Evolutionary conservation across 371 early-diverging fungal species (phyloP).

Genomic region (Dinochytrium kinnereticum): DNA sequence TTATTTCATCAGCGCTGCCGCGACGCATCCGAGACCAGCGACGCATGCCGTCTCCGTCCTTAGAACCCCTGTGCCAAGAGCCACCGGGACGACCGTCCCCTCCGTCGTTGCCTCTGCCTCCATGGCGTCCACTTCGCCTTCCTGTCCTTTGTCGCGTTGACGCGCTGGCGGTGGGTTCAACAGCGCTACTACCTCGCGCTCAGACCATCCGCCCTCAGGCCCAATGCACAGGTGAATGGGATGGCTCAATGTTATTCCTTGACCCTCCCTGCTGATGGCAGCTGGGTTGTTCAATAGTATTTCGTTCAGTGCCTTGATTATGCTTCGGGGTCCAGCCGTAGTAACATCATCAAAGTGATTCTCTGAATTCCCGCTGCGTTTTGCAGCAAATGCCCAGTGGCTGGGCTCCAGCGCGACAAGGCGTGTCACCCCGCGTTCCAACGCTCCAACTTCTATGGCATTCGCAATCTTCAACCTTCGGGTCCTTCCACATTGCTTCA

Average conservation of each 20-base stretch:
- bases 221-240: neutral
- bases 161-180: too few species aligned
- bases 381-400: neutral
- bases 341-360: too few species aligned
- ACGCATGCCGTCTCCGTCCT: neutral
- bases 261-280: neutral
- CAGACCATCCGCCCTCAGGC: conserved; percentile 5
- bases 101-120: neutral
- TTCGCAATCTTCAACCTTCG: neutral
- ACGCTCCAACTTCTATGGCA: neutral
- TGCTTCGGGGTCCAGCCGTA: too few species aligned
- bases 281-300: neutral
- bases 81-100: neutral
- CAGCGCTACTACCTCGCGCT: neutral
- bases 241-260: neutral
- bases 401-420: neutral
- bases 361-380: too few species aligned
- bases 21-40: neutral
- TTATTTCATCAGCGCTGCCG: too few species aligned
- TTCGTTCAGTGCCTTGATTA: too few species aligned
- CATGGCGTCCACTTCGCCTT: neutral
- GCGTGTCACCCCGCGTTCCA: neutral
- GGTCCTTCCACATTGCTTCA: neutral
- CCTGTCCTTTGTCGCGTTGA: neutral
- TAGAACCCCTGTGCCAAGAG: neutral